phyloP scores from a whole-genome alignment of 1,139 yeast species.

The Petasospora rhodanensis region DNA sequence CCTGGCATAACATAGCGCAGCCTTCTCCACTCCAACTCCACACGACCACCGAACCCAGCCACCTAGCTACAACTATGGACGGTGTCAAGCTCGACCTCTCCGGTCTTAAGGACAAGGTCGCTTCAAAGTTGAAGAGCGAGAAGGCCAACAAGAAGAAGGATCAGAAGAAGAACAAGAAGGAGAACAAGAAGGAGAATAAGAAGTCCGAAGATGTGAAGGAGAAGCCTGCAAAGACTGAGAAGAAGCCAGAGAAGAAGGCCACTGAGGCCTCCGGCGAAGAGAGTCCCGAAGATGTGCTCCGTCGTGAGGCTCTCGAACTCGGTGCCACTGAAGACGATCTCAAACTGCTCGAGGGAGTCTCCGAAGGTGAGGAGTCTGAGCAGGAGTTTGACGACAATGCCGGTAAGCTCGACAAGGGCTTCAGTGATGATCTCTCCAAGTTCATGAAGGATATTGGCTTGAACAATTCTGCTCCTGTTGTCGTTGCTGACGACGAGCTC shows the following conservation, averaged over 20 bases:
- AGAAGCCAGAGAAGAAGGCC: constrained; percentile 1
- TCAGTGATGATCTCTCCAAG: constrained; percentile 53
- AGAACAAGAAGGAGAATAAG: constrained; percentile 10
- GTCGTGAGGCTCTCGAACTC: constrained; percentile 65
- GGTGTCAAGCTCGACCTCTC: constrained; percentile 26
- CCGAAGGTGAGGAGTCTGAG: constrained; percentile 60
- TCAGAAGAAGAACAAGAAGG: constrained; percentile 13
- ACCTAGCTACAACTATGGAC: too few relatives aligned
- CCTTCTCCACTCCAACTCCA: too few relatives aligned
- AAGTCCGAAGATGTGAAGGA: constrained; percentile 12
- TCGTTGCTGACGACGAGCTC: constrained; percentile 34
- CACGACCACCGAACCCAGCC: neutral
- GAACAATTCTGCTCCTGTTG: constrained; percentile 36
- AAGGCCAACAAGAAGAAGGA: constrained; percentile 15
- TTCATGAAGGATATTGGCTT: constrained; percentile 73
- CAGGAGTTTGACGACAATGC: constrained; percentile 51
- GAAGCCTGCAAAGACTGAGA: neutral
- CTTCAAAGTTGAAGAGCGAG: constrained; percentile 19
- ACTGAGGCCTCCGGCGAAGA: neutral
- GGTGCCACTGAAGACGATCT: constrained; percentile 75
- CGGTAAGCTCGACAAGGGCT: constrained; percentile 40
- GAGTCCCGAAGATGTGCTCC: constrained; percentile 37
- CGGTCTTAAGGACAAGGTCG: constrained; percentile 29
- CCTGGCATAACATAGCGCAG: too few relatives aligned
- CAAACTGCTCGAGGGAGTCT: constrained; percentile 46